Percentiles rank a stretch among this genome's conserved stretches.
phyloP scores from a whole-genome alignment of 805 yeast genomes.

The Ogataea salicorniae region DNA sequence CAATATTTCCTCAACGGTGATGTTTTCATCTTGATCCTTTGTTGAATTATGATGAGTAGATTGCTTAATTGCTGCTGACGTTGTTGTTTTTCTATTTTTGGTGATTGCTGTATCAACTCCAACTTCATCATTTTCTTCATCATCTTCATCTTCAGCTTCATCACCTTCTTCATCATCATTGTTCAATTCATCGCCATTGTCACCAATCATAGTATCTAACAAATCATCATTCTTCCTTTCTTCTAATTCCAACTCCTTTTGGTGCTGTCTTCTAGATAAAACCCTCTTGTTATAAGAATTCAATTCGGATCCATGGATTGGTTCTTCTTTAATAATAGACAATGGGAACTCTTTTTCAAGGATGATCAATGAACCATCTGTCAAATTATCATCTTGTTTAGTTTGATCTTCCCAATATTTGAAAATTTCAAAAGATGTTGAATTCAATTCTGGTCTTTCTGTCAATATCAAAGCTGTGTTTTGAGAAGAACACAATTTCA shows the following conservation, averaged over 20 bases:
- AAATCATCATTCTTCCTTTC: constrained; percentile 30
- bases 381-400: constrained; percentile 31
- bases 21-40: constrained; percentile 18
- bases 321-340: constrained; percentile 41
- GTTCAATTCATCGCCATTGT: constrained; percentile 24
- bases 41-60: constrained; percentile 10
- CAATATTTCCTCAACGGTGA: constrained; percentile 35
- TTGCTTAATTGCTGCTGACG: constrained; percentile 11
- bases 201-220: constrained; percentile 28
- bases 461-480: constrained; percentile 72
- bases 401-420: constrained; percentile 48
- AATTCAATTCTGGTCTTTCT: constrained; percentile 47
- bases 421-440: constrained; percentile 47
- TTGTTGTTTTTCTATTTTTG: constrained; percentile 9
- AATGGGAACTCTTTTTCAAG: constrained; percentile 36
- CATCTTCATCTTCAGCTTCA: constrained; percentile 14
- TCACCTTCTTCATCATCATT: constrained; percentile 17
- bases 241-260: constrained; percentile 29
- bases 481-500: constrained; percentile 55
- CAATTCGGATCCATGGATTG: constrained; percentile 46
- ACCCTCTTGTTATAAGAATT: constrained; percentile 42
- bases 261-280: constrained; percentile 39
- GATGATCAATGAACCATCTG: constrained; percentile 61
- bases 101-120: constrained; percentile 26
- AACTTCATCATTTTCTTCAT: constrained; percentile 13